phyloP scores from a whole-genome alignment of 208 protist genomes.

The Trypanosoma cruzi region DNA sequence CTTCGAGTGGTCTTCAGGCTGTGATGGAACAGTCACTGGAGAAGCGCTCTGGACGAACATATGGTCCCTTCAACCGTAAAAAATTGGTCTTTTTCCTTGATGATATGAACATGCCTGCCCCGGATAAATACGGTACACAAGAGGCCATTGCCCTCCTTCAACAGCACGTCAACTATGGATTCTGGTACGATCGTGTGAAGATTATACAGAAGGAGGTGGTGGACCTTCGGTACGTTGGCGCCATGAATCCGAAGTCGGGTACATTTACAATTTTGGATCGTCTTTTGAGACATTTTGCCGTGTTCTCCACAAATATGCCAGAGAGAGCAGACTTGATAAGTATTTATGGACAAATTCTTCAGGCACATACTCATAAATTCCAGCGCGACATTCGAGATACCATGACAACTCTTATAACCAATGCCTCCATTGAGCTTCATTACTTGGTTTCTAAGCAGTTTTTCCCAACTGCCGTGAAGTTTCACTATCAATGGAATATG shows the following conservation, averaged over 20 bases:
- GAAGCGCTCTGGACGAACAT: constrained; percentile 96
- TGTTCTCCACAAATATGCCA: constrained; percentile 97
- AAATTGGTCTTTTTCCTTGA: constrained; percentile 98
- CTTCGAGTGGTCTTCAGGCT: constrained; percentile 91
- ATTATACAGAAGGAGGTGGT: constrained; percentile 95
- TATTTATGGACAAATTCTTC: constrained; percentile 96
- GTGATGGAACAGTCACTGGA: constrained; percentile 97
- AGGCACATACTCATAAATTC: constrained; percentile 91
- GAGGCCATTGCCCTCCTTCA: constrained; percentile 96
- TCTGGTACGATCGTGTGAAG: constrained; percentile 98
- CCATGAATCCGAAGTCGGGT: constrained; percentile 98
- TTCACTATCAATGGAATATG: constrained; percentile 99
- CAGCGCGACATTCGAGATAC: constrained; percentile 86
- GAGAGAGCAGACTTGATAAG: constrained; percentile 86
- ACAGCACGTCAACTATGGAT: constrained; percentile 97
- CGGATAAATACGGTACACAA: constrained; percentile 99
- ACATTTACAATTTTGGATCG: constrained; percentile 97
- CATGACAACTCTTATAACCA: constrained; percentile 87
- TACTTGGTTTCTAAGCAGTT: constrained; percentile 92
- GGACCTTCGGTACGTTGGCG: constrained; percentile 95
- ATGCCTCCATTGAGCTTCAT: constrained; percentile 94
- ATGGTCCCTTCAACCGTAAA: constrained; percentile 96
- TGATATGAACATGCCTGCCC: constrained; percentile 99
- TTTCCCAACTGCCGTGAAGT: constrained; percentile 98
- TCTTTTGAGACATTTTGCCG: constrained; percentile 96